These are phyloP conservation scores for Asterionellopsis glacialis DNA, from an alignment of 108 stramenopile genomes.

Conservation along the genomic window DNA sequence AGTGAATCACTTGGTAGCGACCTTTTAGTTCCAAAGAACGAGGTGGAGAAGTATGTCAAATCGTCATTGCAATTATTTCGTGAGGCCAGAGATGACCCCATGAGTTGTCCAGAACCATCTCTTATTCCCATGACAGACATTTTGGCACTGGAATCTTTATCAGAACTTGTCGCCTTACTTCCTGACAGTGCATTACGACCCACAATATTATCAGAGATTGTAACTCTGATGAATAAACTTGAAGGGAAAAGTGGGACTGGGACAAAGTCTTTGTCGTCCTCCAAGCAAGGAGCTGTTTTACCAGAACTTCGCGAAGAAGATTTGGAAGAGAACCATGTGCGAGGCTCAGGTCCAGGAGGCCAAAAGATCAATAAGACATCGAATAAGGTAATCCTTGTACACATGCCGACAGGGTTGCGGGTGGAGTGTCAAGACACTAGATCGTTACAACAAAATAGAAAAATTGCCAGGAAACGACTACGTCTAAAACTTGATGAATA, in stretches of 20 bases:
- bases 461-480: constrained; percentile 80
- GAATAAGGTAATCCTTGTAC: constrained; percentile 72
- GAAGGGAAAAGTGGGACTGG: background rate
- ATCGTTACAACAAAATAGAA: constrained; percentile 84
- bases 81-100: constrained; percentile 25
- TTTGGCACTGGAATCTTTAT: constrained; percentile 51
- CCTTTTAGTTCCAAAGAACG: constrained; percentile 9
- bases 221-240: constrained; percentile 19
- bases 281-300: background rate
- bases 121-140: constrained; percentile 25
- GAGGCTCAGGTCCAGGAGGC: constrained; percentile 77
- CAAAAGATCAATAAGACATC: constrained; percentile 91
- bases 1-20: background rate
- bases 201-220: constrained; percentile 47
- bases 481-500: constrained; percentile 72
- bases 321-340: constrained; percentile 73
- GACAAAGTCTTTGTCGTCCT: background rate
- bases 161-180: constrained; percentile 57
- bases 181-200: constrained; percentile 41
- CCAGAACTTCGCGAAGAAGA: constrained; percentile 50
- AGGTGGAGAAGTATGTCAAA: constrained; percentile 46
- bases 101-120: constrained; percentile 8
- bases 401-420: constrained; percentile 61
- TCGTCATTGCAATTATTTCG: constrained; percentile 28
- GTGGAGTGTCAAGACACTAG: constrained; percentile 89